Conservation (phyloP, 2,329 filamentous ascomycete genomes). For the Fusarium camptoceras region DNA sequence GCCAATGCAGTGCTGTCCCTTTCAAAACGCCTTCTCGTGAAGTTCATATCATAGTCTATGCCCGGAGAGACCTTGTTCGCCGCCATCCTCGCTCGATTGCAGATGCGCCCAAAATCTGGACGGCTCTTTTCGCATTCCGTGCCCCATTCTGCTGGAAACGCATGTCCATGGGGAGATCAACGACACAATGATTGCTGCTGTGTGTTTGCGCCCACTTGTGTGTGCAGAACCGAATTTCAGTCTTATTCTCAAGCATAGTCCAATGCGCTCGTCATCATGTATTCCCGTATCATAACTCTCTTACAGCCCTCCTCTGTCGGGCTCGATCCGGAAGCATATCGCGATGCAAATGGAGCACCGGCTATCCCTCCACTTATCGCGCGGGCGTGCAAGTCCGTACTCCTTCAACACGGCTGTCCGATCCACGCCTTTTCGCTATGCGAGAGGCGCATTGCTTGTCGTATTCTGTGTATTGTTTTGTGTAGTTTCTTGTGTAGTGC, state of each 20-base stretch:
- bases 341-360: background rate
- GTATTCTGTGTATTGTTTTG: conserved; percentile 6
- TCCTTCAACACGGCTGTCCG: background rate
- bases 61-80: background rate
- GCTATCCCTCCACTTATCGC: background rate
- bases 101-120: background rate
- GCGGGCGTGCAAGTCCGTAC: background rate
- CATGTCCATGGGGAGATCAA: background rate
- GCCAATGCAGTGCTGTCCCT: conserved; percentile 18
- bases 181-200: background rate
- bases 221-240: background rate
- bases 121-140: background rate
- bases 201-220: background rate
- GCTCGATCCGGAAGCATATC: background rate
- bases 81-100: background rate
- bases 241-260: background rate
- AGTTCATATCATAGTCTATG: background rate
- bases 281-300: background rate
- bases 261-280: background rate
- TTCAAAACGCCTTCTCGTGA: conserved; percentile 16
- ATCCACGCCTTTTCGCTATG: conserved; percentile 1
- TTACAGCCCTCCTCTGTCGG: background rate
- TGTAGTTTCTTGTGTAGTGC: background rate
- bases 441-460: conserved; percentile 20
- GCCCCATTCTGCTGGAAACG: background rate